Evolutionary conservation across 1,284 basidiomycete species (phyloP), one percentile per base, ranked within the genome.

Genomic region (Schizopora paradoxa): DNA sequence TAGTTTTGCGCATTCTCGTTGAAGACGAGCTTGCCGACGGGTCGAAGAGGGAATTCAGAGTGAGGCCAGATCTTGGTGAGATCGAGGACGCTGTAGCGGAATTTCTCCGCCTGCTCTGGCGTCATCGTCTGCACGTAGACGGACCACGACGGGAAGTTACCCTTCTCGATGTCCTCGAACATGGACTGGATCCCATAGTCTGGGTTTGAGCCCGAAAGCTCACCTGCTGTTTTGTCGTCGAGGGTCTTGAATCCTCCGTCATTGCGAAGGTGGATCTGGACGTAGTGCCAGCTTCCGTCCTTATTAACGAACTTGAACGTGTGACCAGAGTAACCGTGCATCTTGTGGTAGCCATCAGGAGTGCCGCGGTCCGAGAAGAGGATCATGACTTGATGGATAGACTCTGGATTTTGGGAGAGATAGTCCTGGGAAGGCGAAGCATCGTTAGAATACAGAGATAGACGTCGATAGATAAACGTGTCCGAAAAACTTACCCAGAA

Each of bases 241-340:
- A 90, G 71, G 18, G 82, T 84, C 79, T 90, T 86, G 75, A 82
- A 82, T 22, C 90, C 90, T 45, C 79, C 76, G 53, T 91, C 81
- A 14, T 76, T 79, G 37, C 76, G 76, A 56, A 86, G 49, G 67
- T 95, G 92, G 58, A 93, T 74, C 66, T 94, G 86, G 29, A 78
- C 77, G 65, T 94, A 96, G 41, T 82, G 75, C 72, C 86, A 93
- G 25, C 81, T 74, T 47, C 89, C 91, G 45, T 90, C 75, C 16
- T 75, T 74, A 66, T 92, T 91, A 62, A 88, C 76, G 63, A 89
- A 79, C 71, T 95, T 94, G 74, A 79, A 83, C n/a, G 91, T 87
- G 73, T 96, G 91, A 5, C 93, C 91, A 36, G 85, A 87, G 73
- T 92, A 96, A 16, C 91, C 92, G 67, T 96, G 86, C 79, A 82